phyloP scores from a whole-genome alignment of 108 stramenopile species.

The Cyclotella atomus region DNA sequence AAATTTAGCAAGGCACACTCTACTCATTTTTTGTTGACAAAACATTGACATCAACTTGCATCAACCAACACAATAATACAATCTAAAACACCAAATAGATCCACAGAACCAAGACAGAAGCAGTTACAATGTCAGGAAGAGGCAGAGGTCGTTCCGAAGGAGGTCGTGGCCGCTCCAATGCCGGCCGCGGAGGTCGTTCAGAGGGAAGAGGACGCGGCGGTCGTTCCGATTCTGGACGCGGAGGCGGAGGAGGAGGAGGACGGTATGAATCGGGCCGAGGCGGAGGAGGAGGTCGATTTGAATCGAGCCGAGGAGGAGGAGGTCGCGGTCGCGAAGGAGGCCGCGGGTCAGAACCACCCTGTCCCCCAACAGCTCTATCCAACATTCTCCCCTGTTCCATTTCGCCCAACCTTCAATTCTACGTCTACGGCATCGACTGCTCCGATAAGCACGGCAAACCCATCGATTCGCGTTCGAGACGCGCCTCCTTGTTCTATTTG shows the following conservation, averaged over 20 bases:
- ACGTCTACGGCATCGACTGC: conserved; percentile 47
- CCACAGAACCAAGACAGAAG: not conserved
- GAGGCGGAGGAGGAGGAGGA: conserved; percentile 7
- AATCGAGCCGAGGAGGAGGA: not conserved
- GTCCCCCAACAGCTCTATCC: not conserved
- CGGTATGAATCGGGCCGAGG: not conserved
- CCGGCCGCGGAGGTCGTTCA: conserved; percentile 1
- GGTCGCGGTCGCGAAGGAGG: not conserved
- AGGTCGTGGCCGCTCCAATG: not conserved
- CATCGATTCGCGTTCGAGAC: conserved; percentile 54
- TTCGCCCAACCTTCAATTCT: conserved; percentile 54
- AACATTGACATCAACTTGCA: not conserved
- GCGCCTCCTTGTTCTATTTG: conserved; percentile 45
- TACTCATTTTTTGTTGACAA: too few species aligned
- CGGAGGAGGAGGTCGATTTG: not conserved
- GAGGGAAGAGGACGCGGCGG: conserved; percentile 5
- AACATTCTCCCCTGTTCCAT: not conserved
- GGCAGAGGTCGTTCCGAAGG: not conserved
- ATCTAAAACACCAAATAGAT: not conserved
- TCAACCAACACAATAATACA: not conserved
- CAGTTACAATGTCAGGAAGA: conserved; percentile 3
- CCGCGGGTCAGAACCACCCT: not conserved
- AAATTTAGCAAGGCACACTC: too few species aligned
- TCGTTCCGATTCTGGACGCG: too few species aligned
- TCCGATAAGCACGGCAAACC: conserved; percentile 28